Evolutionary conservation across 2,329 filamentous ascomycete genomes (phyloP).

Genomic region (Exserohilum turcica): DNA sequence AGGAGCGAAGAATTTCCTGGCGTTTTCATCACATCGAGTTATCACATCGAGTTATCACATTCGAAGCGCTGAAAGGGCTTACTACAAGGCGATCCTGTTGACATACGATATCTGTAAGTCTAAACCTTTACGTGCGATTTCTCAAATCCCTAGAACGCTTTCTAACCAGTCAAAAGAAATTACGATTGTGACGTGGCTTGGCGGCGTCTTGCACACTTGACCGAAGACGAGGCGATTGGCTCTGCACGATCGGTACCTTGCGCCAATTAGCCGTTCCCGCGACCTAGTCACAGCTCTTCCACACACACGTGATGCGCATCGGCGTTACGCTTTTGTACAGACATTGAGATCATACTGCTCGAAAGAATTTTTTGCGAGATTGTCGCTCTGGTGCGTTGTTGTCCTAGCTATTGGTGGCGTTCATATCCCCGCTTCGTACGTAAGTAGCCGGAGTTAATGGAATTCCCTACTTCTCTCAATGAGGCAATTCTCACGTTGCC

Average conservation of each 20-base stretch:
- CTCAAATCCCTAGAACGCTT: constrained; percentile 2
- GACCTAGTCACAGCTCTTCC: constrained; percentile 19
- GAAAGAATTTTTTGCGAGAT: background rate
- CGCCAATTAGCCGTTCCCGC: constrained; percentile 29
- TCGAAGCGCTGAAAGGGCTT: constrained; percentile 27
- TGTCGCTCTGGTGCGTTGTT: background rate
- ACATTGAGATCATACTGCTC: background rate
- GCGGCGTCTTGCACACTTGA: constrained; percentile 20
- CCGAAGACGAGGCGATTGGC: constrained; percentile 31
- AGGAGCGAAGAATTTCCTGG: background rate
- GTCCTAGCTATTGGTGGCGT: background rate
- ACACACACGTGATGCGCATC: constrained; percentile 22
- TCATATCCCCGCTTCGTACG: background rate
- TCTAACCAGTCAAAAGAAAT: constrained; percentile 22
- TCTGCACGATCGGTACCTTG: constrained; percentile 3
- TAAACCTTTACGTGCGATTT: constrained; percentile 15
- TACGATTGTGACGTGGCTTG: constrained; percentile 12
- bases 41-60: constrained; percentile 25
- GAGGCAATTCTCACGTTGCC: background rate
- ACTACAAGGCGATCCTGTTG: constrained; percentile 15
- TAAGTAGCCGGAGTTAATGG: background rate
- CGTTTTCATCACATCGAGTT: constrained; percentile 19
- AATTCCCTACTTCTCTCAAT: background rate
- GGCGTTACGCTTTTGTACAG: constrained; percentile 16
- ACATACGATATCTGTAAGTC: constrained; percentile 14